Evolutionary conservation across 1,284 basidiomycete genomes (phyloP).

Genomic region (Uromyces viciae-fabae): DNA sequence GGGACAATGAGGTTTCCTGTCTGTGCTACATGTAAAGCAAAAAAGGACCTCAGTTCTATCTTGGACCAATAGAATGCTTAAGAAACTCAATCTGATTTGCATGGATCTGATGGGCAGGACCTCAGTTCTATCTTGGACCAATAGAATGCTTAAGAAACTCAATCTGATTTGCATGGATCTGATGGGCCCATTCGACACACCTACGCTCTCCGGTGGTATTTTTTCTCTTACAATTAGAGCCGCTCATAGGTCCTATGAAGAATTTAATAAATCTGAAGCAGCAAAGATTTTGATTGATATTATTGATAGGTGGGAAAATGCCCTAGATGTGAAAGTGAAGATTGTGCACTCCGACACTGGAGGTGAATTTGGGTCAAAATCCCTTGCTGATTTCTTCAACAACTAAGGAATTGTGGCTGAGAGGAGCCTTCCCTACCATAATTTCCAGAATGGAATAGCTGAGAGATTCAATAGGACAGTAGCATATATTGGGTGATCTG

Average conservation of each 20-base stretch:
- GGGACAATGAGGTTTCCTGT: not conserved
- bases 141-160: too few species aligned
- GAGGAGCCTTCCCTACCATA: not conserved
- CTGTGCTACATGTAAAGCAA: not conserved
- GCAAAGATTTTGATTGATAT: not conserved
- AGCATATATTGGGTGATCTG: not conserved
- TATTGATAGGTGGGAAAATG: not conserved
- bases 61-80: too few species aligned
- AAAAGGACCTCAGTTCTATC: too few species aligned
- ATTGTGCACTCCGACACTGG: not conserved
- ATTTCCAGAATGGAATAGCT: not conserved
- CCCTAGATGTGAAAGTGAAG: not conserved
- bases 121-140: too few species aligned
- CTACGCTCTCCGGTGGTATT: not conserved
- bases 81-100: too few species aligned
- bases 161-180: too few species aligned
- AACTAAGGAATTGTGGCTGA: not conserved
- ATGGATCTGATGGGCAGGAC: slow-evolving; percentile 15
- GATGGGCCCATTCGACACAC: slow-evolving; percentile 4
- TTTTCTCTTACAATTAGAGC: not conserved
- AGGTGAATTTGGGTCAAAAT: not conserved
- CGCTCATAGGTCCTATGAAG: not conserved
- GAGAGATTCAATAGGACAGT: slow-evolving; percentile 6
- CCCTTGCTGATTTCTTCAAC: not conserved
- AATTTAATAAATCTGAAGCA: not conserved